Evolutionary conservation across 75 land plant genomes (phyloP).

Genomic region (Cunninghamia lanceolata): DNA sequence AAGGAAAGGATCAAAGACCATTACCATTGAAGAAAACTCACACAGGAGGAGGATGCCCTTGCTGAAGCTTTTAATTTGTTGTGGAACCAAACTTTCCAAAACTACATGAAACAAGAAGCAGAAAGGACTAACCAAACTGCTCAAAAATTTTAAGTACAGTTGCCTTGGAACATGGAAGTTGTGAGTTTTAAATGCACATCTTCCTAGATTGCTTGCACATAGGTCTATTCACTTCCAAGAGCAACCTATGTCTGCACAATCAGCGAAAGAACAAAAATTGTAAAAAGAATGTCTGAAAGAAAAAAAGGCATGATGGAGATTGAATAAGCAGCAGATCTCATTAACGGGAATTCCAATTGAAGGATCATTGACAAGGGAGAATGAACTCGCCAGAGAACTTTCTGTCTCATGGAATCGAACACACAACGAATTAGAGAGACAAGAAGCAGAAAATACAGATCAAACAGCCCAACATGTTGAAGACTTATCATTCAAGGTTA

Average conservation of each 20-base stretch:
- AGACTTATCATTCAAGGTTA: neutral
- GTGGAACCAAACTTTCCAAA: neutral
- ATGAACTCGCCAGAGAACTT: neutral
- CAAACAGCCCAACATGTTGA: neutral
- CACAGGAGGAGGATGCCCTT: neutral
- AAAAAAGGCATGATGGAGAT: neutral
- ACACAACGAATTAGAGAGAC: neutral
- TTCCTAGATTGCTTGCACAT: neutral
- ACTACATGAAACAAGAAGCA: neutral
- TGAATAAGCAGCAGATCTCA: neutral
- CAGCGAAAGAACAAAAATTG: neutral
- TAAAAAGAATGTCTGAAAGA: neutral
- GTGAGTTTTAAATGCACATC: neutral
- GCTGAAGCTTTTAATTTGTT: neutral
- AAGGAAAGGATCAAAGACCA: too few relatives aligned
- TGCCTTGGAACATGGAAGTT: neutral
- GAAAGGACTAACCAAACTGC: neutral
- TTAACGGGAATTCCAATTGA: too few relatives aligned
- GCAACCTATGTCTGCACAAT: neutral
- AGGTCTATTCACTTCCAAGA: neutral
- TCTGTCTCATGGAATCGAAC: neutral
- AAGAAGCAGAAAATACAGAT: neutral
- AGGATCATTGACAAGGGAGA: neutral
- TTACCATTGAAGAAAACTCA: neutral
- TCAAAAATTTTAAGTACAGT: neutral